These are phyloP conservation scores for Scheffersomyces lignosus DNA, from an alignment of 805 yeast genomes.

Conservation along the genomic window DNA sequence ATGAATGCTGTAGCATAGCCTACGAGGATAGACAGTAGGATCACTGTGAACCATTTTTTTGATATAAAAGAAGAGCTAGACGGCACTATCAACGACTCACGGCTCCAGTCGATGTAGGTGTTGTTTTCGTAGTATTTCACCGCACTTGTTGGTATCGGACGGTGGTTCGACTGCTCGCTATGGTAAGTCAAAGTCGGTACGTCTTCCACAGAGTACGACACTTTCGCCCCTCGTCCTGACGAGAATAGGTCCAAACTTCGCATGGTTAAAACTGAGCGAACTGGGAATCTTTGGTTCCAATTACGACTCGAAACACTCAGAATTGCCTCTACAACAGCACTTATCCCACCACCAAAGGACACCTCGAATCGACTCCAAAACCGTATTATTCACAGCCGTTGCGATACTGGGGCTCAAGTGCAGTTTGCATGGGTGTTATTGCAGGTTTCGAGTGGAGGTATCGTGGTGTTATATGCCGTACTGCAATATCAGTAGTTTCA, in stretches of 20 bases:
- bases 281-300: too few species aligned
- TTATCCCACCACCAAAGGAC: too few species aligned
- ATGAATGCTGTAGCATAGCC: constrained; percentile 51
- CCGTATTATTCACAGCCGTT: too few species aligned
- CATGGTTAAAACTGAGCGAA: too few species aligned
- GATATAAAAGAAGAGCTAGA: constrained; percentile 12
- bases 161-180: neutral
- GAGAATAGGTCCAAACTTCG: neutral
- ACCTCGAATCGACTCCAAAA: too few species aligned
- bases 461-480: too few species aligned
- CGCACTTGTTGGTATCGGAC: neutral
- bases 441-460: too few species aligned
- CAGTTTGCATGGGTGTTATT: too few species aligned
- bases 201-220: constrained; percentile 1
- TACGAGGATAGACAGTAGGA: constrained; percentile 44
- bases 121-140: constrained; percentile 31
- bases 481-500: too few species aligned
- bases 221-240: neutral
- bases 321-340: too few species aligned
- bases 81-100: constrained; percentile 34
- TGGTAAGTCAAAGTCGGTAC: constrained; percentile 1
- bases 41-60: constrained; percentile 49
- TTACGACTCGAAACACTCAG: too few species aligned
- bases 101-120: constrained; percentile 54
- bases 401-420: too few species aligned